phyloP scores from a whole-genome alignment of 768 basidiomycete species.

The Mycena galopus region DNA sequence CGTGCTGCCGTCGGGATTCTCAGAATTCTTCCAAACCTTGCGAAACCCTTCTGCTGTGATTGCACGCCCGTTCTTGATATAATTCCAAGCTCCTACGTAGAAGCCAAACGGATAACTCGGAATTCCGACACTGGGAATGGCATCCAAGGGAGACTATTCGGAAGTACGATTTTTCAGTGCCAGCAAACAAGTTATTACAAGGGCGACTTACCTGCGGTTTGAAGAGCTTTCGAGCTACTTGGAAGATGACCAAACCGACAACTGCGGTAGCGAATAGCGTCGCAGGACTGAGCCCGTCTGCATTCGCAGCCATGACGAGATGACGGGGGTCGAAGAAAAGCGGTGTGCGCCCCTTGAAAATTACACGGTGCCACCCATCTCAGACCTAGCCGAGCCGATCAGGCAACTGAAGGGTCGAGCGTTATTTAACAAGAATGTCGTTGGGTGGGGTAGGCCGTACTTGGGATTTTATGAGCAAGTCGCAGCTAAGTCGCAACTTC shows the following conservation, averaged over 20 bases:
- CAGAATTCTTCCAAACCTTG: conserved; percentile 8
- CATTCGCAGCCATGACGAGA: too few relatives aligned
- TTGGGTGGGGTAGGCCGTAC: too few relatives aligned
- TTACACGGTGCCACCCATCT: too few relatives aligned
- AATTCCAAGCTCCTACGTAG: conserved; percentile 24
- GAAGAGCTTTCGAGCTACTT: not conserved
- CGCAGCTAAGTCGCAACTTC: too few relatives aligned
- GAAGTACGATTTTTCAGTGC: not conserved
- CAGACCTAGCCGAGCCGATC: too few relatives aligned
- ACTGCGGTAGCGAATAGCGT: not conserved
- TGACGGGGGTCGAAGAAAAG: too few relatives aligned
- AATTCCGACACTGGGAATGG: conserved; percentile 28
- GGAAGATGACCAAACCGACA: not conserved
- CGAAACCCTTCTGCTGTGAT: conserved; percentile 27
- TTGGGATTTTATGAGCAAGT: too few relatives aligned
- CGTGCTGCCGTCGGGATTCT: not conserved
- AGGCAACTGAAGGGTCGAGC: too few relatives aligned
- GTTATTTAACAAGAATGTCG: too few relatives aligned
- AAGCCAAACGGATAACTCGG: conserved; percentile 27
- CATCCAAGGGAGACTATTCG: conserved; percentile 2
- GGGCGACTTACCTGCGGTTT: not conserved
- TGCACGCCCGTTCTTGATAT: conserved; percentile 20
- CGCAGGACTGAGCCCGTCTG: not conserved
- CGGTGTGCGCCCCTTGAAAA: too few relatives aligned
- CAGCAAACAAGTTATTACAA: not conserved